These are phyloP conservation scores for Leccinum longicurvipes DNA, from an alignment of 768 basidiomycete genomes.

Conservation along the genomic window DNA sequence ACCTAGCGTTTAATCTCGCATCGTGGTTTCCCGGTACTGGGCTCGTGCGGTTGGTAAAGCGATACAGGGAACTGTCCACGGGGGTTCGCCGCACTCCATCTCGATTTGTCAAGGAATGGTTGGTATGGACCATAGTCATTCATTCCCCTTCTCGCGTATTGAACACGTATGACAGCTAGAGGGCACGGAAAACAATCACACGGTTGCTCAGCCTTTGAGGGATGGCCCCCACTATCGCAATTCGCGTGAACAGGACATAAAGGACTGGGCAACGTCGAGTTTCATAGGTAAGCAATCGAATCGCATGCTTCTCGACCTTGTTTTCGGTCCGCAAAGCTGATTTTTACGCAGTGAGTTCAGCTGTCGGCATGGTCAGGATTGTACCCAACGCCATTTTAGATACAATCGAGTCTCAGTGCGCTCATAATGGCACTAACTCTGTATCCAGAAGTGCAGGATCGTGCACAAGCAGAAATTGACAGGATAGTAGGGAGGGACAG, in stretches of 20 bases:
- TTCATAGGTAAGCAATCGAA: constrained; percentile 18
- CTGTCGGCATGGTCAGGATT: not conserved
- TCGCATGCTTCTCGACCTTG: not conserved
- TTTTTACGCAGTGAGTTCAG: constrained; percentile 11
- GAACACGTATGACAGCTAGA: constrained; percentile 13
- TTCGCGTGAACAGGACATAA: constrained; percentile 17
- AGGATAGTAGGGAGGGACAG: constrained; percentile 18
- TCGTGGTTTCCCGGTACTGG: constrained; percentile 18
- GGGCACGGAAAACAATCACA: constrained; percentile 18
- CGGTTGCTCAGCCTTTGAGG: constrained; percentile 19
- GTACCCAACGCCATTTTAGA: constrained; percentile 11
- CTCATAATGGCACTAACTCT: constrained; percentile 22
- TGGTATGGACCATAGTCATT: constrained; percentile 6
- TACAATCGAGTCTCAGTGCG: constrained; percentile 7
- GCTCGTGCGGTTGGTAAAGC: constrained; percentile 6
- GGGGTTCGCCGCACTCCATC: constrained; percentile 18
- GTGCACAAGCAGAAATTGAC: constrained; percentile 17
- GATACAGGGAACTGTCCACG: constrained; percentile 10
- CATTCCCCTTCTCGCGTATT: not conserved
- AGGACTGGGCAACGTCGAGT: constrained; percentile 14
- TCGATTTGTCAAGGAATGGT: constrained; percentile 21
- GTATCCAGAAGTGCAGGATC: constrained; percentile 22
- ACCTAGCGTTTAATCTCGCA: constrained; percentile 17
- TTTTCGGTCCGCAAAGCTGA: constrained; percentile 10
- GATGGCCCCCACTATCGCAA: constrained; percentile 3